These are phyloP conservation scores for Colletotrichum tamarilloi DNA, from an alignment of 2,329 filamentous ascomycete species.

Conservation along the genomic window DNA sequence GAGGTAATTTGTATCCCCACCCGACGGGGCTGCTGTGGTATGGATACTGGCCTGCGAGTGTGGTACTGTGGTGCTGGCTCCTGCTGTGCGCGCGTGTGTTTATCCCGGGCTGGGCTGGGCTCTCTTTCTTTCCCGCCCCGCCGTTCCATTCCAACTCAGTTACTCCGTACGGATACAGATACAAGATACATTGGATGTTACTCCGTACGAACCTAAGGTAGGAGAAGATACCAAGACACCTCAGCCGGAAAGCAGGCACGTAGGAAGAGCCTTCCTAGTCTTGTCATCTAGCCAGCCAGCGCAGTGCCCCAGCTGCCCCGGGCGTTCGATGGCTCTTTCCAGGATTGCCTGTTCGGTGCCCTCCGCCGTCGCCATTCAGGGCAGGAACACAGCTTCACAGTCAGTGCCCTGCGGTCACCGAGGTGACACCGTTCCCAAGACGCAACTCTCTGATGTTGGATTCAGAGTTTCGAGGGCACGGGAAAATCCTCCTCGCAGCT, in stretches of 20 bases:
- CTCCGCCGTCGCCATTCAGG: constrained; percentile 17
- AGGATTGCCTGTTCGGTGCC: constrained; percentile 6
- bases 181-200: too few species aligned
- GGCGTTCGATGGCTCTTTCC: constrained; percentile 21
- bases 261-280: neutral
- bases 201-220: neutral
- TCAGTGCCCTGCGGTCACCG: constrained; percentile 32
- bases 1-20: constrained; percentile 12
- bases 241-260: neutral
- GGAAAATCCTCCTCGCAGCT: neutral
- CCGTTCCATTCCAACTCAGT: neutral
- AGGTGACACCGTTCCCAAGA: constrained; percentile 28
- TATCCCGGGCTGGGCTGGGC: neutral
- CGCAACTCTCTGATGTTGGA: constrained; percentile 31
- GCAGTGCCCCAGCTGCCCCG: constrained; percentile 4
- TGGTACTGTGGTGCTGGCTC: neutral
- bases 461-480: constrained; percentile 15
- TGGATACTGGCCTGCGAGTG: too few species aligned
- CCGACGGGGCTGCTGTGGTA: neutral
- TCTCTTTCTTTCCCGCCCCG: neutral
- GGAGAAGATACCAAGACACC: neutral
- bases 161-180: too few species aligned
- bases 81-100: neutral
- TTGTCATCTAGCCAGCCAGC: neutral
- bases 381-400: constrained; percentile 1